Base-by-base conservation (phyloP, 257 asterid species). In the Solanum dulcamara region DNA sequence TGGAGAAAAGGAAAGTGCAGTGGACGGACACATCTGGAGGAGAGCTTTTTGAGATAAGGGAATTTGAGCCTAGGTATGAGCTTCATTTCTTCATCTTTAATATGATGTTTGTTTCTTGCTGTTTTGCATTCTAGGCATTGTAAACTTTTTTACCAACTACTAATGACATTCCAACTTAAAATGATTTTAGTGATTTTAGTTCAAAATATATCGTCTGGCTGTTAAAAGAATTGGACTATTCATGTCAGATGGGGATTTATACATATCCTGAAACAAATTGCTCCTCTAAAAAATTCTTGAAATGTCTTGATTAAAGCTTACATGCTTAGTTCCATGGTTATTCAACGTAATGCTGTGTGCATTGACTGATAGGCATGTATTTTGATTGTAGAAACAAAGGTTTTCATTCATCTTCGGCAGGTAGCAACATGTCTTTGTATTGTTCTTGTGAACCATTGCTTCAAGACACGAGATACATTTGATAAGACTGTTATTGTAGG, bases 21-120 rank as follows among this genome's bases (percentile, higher is more conserved):
- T 97, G 99, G 99, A 94, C 93, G 2, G 99, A 97, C 92, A 85
- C 92, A 79, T 85, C 84, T 4, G 98, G 99, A 80, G 98, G 96
- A 53, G 98, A 95, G 86, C 98, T 97, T 86, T 89, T 87, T 72
- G 95, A 95, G 93, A 92, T 97, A 71, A 97, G 93, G 84, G 99
- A 95, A 89, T 97, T 95, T 85, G 98, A 94, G 90, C 94, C 91
- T 91, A 97, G 99, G 99, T 97, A 92, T 28, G 86, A 22, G 44
- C 62, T 80, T 83, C 86, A 60, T 79, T 64, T 71, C 46, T 42
- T 32, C 38, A 40, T 77, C 62, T 77, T 77, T 46, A 15, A 26
- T 77, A 62, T 77, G 62, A 20, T 15, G 24, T 77, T 77, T 46
- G 10, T 77, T 77, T 46, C 18, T 77, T 26, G 18, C 42, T 77